phyloP scores from a whole-genome alignment of 371 early-diverging fungal genomes.

The Mucor irregularis region DNA sequence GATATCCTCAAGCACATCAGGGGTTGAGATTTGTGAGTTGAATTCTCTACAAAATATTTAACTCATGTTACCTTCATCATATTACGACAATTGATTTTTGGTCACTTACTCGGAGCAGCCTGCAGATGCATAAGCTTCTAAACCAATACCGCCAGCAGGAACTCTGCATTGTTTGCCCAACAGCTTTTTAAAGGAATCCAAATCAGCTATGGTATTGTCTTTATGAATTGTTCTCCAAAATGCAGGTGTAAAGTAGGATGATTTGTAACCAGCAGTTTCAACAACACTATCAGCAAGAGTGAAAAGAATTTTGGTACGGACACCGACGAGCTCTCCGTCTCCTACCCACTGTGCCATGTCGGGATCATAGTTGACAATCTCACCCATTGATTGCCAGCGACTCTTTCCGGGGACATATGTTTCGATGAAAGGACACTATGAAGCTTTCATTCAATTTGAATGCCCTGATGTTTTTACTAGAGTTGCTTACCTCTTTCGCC shows the following conservation, averaged over 20 bases:
- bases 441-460: background rate
- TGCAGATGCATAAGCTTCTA: background rate
- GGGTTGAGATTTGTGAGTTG: background rate
- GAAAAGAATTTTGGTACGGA: constrained; percentile 35
- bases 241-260: constrained; percentile 32
- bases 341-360: constrained; percentile 53
- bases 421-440: constrained; percentile 44
- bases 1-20: constrained; percentile 12
- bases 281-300: constrained; percentile 19
- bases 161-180: constrained; percentile 21
- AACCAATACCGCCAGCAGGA: constrained; percentile 21
- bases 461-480: background rate
- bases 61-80: background rate
- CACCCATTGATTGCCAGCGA: constrained; percentile 35
- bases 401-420: constrained; percentile 6
- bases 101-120: background rate
- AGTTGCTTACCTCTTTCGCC: constrained; percentile 28
- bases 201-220: background rate
- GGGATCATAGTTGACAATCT: constrained; percentile 43
- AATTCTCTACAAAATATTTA: background rate
- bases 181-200: background rate
- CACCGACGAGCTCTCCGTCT: constrained; percentile 48
- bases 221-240: constrained; percentile 28
- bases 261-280: constrained; percentile 3
- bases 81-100: background rate